These are phyloP conservation scores for Aspergillus tamarii DNA, from an alignment of 2,329 filamentous ascomycete species.

Conservation along the genomic window DNA sequence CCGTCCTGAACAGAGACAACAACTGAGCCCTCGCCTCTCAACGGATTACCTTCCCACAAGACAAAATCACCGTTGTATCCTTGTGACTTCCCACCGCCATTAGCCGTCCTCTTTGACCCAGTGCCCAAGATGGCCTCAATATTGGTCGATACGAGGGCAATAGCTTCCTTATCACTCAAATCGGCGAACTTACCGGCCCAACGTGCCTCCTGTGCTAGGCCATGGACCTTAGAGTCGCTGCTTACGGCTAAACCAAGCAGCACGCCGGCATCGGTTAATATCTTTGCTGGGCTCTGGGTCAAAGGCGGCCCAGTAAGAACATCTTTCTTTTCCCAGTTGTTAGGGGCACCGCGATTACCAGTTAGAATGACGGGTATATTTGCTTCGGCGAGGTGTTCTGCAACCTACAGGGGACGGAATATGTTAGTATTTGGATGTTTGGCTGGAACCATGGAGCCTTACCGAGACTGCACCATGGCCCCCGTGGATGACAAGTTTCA, in stretches of 20 bases:
- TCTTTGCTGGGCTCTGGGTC: slow-evolving; percentile 30
- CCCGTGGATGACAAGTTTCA: slow-evolving; percentile 4
- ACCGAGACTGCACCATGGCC: slow-evolving; percentile 5
- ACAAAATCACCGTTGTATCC: slow-evolving; percentile 5
- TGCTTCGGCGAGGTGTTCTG: slow-evolving; percentile 50
- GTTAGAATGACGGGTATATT: slow-evolving; percentile 50
- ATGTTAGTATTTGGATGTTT: not conserved
- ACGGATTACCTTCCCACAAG: slow-evolving; percentile 17
- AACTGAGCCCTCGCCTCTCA: slow-evolving; percentile 12
- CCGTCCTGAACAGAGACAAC: slow-evolving; percentile 1
- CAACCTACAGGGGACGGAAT: not conserved
- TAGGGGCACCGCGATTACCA: slow-evolving; percentile 37
- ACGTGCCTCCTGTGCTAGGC: slow-evolving; percentile 11
- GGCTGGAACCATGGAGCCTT: not conserved
- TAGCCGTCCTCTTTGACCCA: not conserved
- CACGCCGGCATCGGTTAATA: slow-evolving; percentile 7
- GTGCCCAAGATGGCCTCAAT: slow-evolving; percentile 4
- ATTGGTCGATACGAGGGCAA: slow-evolving; percentile 13
- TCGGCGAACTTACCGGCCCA: slow-evolving; percentile 12
- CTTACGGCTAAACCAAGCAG: slow-evolving; percentile 41
- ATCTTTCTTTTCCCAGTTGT: slow-evolving; percentile 42
- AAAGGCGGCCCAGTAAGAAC: slow-evolving; percentile 49
- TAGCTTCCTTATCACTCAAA: slow-evolving; percentile 5
- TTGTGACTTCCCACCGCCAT: not conserved
- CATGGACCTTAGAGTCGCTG: slow-evolving; percentile 19